These are phyloP conservation scores for Cryptosporidium parvum DNA, from an alignment of 169 alveolate genomes.

Conservation along the genomic window DNA sequence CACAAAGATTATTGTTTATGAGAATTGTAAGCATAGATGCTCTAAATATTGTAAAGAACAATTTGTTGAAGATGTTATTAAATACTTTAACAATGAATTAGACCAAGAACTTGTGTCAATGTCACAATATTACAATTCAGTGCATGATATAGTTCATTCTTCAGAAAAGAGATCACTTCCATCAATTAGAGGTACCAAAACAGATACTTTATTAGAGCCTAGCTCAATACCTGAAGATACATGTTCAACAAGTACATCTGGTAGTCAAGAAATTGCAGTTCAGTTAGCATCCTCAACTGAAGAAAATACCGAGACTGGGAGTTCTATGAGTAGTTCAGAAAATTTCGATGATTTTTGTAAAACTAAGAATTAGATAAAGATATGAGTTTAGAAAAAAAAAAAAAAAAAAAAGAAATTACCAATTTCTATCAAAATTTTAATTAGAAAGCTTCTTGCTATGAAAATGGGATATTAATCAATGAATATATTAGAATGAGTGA, in stretches of 20 bases:
- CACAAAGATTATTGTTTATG: constrained; percentile 50
- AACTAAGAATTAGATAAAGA: not conserved
- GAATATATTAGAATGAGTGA: not conserved
- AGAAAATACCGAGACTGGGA: not conserved
- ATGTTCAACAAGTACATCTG: not conserved
- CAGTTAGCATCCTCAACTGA: constrained; percentile 22
- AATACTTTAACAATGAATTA: constrained; percentile 12
- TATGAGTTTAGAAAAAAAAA: not conserved
- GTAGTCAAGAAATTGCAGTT: constrained; percentile 9
- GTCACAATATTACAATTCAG: constrained; percentile 36
- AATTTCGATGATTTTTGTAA: not conserved
- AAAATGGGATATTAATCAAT: no score
- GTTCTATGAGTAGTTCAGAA: not conserved
- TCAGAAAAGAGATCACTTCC: constrained; percentile 1
- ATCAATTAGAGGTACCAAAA: not conserved
- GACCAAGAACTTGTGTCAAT: constrained; percentile 12
- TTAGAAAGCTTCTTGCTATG: no score
- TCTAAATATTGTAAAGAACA: constrained; percentile 44
- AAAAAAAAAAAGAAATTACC: no score
- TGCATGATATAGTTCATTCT: not conserved
- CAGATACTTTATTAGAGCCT: not conserved
- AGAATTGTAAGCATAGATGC: constrained; percentile 66
- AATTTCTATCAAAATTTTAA: no score
- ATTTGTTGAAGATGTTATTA: constrained; percentile 19
- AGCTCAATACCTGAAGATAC: not conserved